Percentiles rank a stretch among this genome's conserved stretches.
Conservation (phyloP, 441 rosid genomes). For the Brassica hybrid region DNA sequence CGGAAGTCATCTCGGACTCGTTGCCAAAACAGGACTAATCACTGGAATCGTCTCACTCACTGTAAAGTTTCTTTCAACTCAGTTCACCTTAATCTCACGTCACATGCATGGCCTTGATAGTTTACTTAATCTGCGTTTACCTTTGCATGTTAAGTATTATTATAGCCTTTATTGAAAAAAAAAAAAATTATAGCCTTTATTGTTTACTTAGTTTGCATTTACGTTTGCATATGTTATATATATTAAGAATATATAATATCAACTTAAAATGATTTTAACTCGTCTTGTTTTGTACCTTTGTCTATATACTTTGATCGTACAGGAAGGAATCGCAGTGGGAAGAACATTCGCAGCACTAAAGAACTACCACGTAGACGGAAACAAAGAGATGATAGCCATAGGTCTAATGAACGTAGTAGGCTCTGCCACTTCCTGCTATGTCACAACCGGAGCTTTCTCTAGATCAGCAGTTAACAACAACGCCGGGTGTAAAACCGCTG, state of each 20-base stretch:
- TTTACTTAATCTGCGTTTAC: not conserved
- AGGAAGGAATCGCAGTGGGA: conserved; percentile 99
- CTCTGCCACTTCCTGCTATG: conserved; percentile 90
- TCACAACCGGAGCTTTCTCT: conserved; percentile 89
- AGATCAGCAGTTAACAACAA: conserved; percentile 92
- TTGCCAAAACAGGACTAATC: conserved; percentile 73
- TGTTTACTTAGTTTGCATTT: not conserved
- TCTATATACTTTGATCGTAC: conserved; percentile 21
- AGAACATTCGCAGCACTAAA: conserved; percentile 91
- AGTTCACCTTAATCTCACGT: not conserved
- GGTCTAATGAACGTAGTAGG: conserved; percentile 95
- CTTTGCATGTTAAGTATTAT: not conserved
- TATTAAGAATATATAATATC: not conserved
- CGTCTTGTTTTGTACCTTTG: not conserved
- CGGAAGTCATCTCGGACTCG: conserved; percentile 73
- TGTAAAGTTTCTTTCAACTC: conserved; percentile 43
- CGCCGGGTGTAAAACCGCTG: conserved; percentile 92
- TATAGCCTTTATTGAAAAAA: not conserved
- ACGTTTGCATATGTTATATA: not conserved
- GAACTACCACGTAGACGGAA: conserved; percentile 92
- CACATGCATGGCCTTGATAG: not conserved
- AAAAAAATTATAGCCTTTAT: not conserved
- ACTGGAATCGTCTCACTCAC: conserved; percentile 96
- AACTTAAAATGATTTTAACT: not conserved
- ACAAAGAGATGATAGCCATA: conserved; percentile 98